A percentile compares a stretch with the other conserved stretches of the same genome.
Evolutionary conservation across 148 eudicot species (phyloP).

Genomic region (Talinum fruticosum): DNA sequence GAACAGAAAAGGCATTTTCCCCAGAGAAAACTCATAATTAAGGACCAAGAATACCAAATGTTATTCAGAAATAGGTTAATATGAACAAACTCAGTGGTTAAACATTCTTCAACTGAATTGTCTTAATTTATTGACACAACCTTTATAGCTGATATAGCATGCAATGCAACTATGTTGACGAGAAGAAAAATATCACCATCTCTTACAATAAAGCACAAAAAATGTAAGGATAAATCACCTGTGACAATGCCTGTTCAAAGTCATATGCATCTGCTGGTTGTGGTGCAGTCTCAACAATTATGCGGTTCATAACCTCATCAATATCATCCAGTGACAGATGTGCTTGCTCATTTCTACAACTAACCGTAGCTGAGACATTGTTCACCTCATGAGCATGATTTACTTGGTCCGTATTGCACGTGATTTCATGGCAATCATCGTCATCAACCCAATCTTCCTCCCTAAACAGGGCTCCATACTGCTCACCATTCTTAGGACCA

Average conservation of each 20-base stretch:
- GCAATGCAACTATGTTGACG: neutral
- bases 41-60: neutral
- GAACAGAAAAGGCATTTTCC: neutral
- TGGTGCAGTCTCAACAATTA: slow-evolving; percentile 31
- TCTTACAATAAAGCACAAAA: neutral
- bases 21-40: neutral
- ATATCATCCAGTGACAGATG: slow-evolving; percentile 30
- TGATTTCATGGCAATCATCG: slow-evolving; percentile 38
- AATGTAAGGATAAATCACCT: slow-evolving; percentile 25
- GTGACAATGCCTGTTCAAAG: slow-evolving; percentile 28
- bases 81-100: neutral
- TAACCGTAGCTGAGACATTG: slow-evolving; percentile 20
- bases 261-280: slow-evolving; percentile 23
- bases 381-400: slow-evolving; percentile 24
- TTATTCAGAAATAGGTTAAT: neutral
- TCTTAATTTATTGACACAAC: neutral
- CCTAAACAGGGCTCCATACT: slow-evolving; percentile 86
- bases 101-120: neutral
- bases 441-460: slow-evolving; percentile 94
- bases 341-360: slow-evolving; percentile 16
- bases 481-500: slow-evolving; percentile 97
- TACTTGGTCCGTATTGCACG: slow-evolving; percentile 20
- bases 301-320: slow-evolving; percentile 45
- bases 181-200: neutral
- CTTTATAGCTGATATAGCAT: neutral